Conservation (phyloP, 306 rosid species). For the Echinosophora koreensis region DNA sequence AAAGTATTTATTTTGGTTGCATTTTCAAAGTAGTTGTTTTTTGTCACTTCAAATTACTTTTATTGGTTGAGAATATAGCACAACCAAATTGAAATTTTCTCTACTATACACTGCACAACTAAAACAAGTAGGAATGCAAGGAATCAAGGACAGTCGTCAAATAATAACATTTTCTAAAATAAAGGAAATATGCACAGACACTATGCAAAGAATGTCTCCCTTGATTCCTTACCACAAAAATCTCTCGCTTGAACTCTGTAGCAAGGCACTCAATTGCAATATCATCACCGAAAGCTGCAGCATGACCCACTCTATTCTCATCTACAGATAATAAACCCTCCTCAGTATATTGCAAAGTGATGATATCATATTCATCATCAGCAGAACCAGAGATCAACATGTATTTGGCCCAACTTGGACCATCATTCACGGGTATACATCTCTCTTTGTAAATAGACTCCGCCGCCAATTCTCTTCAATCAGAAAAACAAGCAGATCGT, state of each 20-base stretch:
- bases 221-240: conserved; percentile 80
- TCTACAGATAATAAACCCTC: conserved; percentile 88
- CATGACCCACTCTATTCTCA: conserved; percentile 89
- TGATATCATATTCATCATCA: conserved; percentile 86
- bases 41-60: neutral
- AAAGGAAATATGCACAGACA: conserved; percentile 6
- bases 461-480: conserved; percentile 86
- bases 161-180: neutral
- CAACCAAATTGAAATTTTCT: conserved; percentile 10
- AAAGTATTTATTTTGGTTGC: no score
- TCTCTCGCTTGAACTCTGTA: conserved; percentile 93
- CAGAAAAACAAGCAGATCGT: conserved; percentile 42
- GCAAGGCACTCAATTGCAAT: conserved; percentile 99
- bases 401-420: conserved; percentile 95
- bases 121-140: conserved; percentile 19
- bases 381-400: conserved; percentile 91
- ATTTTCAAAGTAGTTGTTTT: no score
- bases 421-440: conserved; percentile 79
- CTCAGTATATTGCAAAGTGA: conserved; percentile 95
- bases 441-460: conserved; percentile 97
- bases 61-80: conserved; percentile 4
- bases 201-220: conserved; percentile 12
- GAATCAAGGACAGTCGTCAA: conserved; percentile 22
- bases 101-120: neutral
- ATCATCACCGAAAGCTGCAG: conserved; percentile 98